These are phyloP conservation scores for Danielia reshetovae DNA, from an alignment of 805 yeast genomes.

Conservation along the genomic window DNA sequence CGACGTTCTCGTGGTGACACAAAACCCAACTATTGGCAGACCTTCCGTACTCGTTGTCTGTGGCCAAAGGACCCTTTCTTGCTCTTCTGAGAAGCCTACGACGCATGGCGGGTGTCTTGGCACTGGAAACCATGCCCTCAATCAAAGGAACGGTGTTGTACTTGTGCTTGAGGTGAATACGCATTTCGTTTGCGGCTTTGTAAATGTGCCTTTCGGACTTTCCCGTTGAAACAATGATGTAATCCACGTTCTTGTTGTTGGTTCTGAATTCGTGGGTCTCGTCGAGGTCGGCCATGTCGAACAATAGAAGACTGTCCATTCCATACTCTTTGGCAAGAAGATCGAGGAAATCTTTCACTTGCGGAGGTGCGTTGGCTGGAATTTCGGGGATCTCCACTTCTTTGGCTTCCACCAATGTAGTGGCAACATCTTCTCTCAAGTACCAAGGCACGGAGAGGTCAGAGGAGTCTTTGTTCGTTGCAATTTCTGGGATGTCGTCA, in stretches of 20 bases:
- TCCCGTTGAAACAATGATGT: constrained; percentile 65
- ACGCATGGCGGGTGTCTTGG: constrained; percentile 38
- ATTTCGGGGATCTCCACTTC: constrained; percentile 45
- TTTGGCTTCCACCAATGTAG: constrained; percentile 23
- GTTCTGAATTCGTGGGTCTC: constrained; percentile 27
- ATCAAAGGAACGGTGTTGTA: constrained; percentile 41
- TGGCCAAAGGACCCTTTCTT: constrained; percentile 48
- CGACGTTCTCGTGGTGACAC: constrained; percentile 67
- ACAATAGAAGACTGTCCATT: constrained; percentile 53
- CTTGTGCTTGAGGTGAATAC: constrained; percentile 51
- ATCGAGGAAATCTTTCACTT: constrained; percentile 42
- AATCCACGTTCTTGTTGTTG: constrained; percentile 27
- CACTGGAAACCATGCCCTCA: constrained; percentile 70
- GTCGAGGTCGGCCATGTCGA: constrained; percentile 53
- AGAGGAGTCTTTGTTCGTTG: neutral
- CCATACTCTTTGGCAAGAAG: constrained; percentile 61
- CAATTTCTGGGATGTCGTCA: too few species aligned
- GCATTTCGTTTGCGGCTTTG: constrained; percentile 61
- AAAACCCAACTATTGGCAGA: constrained; percentile 77
- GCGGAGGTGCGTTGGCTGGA: constrained; percentile 57
- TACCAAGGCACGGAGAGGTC: constrained; percentile 53
- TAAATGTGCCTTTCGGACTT: constrained; percentile 72
- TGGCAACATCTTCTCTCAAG: constrained; percentile 41
- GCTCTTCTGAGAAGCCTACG: constrained; percentile 48
- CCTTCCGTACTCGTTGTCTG: constrained; percentile 54